Evolutionary conservation across 306 rosid genomes (phyloP).

Genomic region (peach (Prunus persica)): Prunus_persica_NCBIv2 NC_034015.1:20020501-20021000

Average conservation of each 20-base stretch:
- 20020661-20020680: conserved; percentile 43
- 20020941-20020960: conserved; percentile 83
- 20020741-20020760: conserved; percentile 15
- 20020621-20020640: conserved; percentile 74
- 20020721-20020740: conserved; percentile 31
- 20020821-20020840: neutral
- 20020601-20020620: conserved; percentile 56
- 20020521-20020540: conserved; percentile 36
- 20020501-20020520: conserved; percentile 45
- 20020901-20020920: conserved; percentile 90
- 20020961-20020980: conserved; percentile 38
- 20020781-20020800: no score
- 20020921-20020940: conserved; percentile 89
- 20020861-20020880: conserved; percentile 36
- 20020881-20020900: conserved; percentile 68
- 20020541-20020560: conserved; percentile 17
- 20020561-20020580: conserved; percentile 21
- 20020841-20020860: neutral
- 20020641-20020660: conserved; percentile 37
- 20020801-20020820: neutral
- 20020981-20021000: conserved; percentile 52
- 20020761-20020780: neutral
- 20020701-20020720: conserved; percentile 56
- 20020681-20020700: conserved; percentile 48
- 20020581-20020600: conserved; percentile 26